These are phyloP conservation scores for Coemansia sp. DNA, from an alignment of 192 early-diverging fungal species.

Conservation along the genomic window DNA sequence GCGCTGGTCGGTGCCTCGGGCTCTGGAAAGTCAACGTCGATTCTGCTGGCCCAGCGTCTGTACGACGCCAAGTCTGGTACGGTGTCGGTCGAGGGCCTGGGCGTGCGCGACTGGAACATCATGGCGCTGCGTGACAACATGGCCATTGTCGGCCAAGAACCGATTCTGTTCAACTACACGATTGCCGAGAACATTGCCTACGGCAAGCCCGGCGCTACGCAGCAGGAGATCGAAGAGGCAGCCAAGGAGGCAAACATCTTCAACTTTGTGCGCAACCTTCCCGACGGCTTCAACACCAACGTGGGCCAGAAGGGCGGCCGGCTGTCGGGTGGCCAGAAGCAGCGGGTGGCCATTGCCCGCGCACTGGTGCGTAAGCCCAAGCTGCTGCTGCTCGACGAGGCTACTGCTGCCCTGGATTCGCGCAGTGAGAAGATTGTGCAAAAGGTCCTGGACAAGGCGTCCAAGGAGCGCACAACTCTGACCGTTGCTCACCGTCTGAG, in stretches of 20 bases:
- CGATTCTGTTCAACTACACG: conserved; percentile 81
- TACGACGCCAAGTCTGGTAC: conserved; percentile 69
- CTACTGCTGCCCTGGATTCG: conserved; percentile 71
- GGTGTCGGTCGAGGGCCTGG: conserved; percentile 58
- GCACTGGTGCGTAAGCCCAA: conserved; percentile 85
- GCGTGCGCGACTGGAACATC: conserved; percentile 63
- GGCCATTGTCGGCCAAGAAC: conserved; percentile 90
- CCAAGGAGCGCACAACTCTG: conserved; percentile 69
- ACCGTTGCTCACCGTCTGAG: conserved; percentile 74
- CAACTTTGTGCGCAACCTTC: conserved; percentile 81
- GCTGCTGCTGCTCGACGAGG: conserved; percentile 83
- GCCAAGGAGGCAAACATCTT: conserved; percentile 64
- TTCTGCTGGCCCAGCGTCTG: conserved; percentile 68
- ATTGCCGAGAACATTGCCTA: conserved; percentile 88
- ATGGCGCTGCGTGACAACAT: conserved; percentile 67
- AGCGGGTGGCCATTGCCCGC: conserved; percentile 80
- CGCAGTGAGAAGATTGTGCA: conserved; percentile 72
- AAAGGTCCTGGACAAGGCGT: conserved; percentile 65
- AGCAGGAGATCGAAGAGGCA: conserved; percentile 61
- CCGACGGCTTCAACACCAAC: conserved; percentile 75
- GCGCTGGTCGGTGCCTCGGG: conserved; percentile 84
- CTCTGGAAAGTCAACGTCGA: conserved; percentile 75
- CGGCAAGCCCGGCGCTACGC: conserved; percentile 58
- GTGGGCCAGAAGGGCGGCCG: conserved; percentile 79
- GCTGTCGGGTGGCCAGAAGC: conserved; percentile 90